A percentile compares a stretch with the other conserved stretches of the same genome.
Conservation (phyloP, 139 green algal species). For the Chlamydomonas sp. region DNA sequence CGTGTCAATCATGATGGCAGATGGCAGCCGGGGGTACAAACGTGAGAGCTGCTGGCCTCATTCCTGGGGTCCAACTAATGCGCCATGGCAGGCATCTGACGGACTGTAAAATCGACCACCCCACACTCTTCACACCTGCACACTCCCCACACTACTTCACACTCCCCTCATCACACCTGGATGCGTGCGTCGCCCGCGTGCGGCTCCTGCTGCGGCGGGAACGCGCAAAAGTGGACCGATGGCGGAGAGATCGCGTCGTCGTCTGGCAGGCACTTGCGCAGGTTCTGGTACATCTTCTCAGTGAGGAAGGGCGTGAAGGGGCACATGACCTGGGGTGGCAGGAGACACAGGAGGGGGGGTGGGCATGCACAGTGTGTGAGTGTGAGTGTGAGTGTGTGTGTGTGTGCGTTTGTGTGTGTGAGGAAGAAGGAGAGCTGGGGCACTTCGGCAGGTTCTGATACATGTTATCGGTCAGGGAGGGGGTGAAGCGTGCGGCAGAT, state of each 20-base stretch:
- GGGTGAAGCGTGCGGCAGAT: slow-evolving; percentile 98
- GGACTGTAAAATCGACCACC: too few species aligned
- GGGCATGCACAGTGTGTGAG: too few species aligned
- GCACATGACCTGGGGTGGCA: slow-evolving; percentile 67
- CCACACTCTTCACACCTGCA: too few species aligned
- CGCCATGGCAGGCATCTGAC: too few species aligned
- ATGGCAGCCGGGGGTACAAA: too few species aligned
- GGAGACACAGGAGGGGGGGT: neutral
- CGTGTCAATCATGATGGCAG: too few species aligned
- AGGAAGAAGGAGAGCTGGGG: too few species aligned
- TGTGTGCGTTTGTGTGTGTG: too few species aligned
- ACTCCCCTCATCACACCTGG: neutral
- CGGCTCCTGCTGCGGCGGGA: slow-evolving; percentile 45
- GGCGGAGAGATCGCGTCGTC: slow-evolving; percentile 26
- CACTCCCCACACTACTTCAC: neutral
- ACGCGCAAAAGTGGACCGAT: slow-evolving; percentile 81
- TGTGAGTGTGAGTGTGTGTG: too few species aligned
- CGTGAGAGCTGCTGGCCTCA: too few species aligned
- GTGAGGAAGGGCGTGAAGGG: slow-evolving; percentile 98
- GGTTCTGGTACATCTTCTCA: slow-evolving; percentile 98
- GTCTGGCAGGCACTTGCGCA: slow-evolving; percentile 50
- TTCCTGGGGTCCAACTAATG: too few species aligned
- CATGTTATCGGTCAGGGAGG: slow-evolving; percentile 95
- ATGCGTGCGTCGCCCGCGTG: slow-evolving; percentile 32
- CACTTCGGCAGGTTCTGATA: slow-evolving; percentile 86